A percentile compares a stretch with the other conserved stretches of the same genome.
These are phyloP conservation scores for Saccharomycopsis hybrid DNA, from an alignment of 1,139 yeast genomes.

Conservation along the genomic window DNA sequence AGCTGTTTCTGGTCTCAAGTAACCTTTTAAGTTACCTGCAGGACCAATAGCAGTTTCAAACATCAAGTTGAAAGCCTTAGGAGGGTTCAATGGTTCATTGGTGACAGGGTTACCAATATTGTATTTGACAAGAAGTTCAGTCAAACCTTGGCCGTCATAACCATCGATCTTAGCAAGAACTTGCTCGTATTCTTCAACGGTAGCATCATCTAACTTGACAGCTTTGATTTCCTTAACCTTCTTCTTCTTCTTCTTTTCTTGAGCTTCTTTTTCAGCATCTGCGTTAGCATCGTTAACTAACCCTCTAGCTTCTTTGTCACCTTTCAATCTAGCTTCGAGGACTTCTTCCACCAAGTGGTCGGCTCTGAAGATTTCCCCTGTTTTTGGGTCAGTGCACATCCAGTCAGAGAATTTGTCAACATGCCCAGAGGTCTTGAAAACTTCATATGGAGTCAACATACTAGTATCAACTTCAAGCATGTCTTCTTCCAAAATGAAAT, in stretches of 20 bases:
- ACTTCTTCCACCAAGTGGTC: constrained; percentile 98
- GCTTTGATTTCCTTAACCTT: constrained; percentile 77
- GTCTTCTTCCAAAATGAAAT: constrained; percentile 94
- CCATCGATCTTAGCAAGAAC: constrained; percentile 94
- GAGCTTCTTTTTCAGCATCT: constrained; percentile 59
- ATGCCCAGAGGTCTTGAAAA: constrained; percentile 96
- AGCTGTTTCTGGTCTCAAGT: constrained; percentile 97
- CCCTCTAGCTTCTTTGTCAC: constrained; percentile 95
- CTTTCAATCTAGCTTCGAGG: constrained; percentile 88
- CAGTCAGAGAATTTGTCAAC: constrained; percentile 98
- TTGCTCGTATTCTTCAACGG: constrained; percentile 72
- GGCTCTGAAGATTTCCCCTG: constrained; percentile 98
- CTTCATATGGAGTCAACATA: constrained; percentile 96
- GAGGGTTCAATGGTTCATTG: constrained; percentile 79
- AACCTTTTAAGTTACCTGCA: constrained; percentile 93
- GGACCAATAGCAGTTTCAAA: constrained; percentile 99
- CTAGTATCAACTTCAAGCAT: constrained; percentile 99
- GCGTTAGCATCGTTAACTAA: constrained; percentile 45
- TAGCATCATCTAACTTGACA: constrained; percentile 68
- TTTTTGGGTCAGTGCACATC: constrained; percentile 95
- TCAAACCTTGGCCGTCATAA: constrained; percentile 85
- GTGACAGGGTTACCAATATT: constrained; percentile 88
- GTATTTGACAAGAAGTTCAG: constrained; percentile 75
- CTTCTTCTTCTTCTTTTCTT: constrained; percentile 85
- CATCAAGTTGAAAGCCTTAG: constrained; percentile 95